These are phyloP conservation scores for Parmales sp. DNA, from an alignment of 108 stramenopile species.

Conservation along the genomic window DNA sequence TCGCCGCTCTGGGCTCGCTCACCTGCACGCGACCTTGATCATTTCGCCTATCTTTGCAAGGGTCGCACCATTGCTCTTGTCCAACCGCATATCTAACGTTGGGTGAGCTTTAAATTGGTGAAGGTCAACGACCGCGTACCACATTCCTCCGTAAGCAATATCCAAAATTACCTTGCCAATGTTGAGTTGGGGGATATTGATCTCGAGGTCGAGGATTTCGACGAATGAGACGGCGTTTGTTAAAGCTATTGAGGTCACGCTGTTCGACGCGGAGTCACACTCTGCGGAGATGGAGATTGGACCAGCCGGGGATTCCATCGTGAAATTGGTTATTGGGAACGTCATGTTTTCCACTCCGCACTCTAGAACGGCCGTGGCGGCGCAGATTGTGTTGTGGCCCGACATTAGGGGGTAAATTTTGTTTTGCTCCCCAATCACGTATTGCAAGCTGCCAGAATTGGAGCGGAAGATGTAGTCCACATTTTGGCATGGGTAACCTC, in stretches of 20 bases:
- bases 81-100: background rate
- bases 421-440: conserved; percentile 11
- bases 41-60: conserved; percentile 2
- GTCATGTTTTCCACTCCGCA: conserved; percentile 18
- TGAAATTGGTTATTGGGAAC: conserved; percentile 6
- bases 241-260: conserved; percentile 14
- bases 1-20: background rate
- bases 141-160: conserved; percentile 34
- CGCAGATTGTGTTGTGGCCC: conserved; percentile 28
- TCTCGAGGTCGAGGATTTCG: conserved; percentile 9
- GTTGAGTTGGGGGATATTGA: conserved; percentile 15
- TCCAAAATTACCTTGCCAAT: conserved; percentile 1
- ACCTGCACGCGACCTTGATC: conserved; percentile 4
- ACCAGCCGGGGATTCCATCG: conserved; percentile 22
- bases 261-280: conserved; percentile 10
- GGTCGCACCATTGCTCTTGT: background rate
- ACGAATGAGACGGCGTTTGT: conserved; percentile 26
- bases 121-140: conserved; percentile 24
- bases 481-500: conserved; percentile 13
- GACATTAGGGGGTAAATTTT: conserved; percentile 20
- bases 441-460: too few relatives aligned
- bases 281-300: conserved; percentile 14
- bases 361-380: conserved; percentile 20
- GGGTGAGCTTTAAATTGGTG: background rate
- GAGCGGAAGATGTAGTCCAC: conserved; percentile 8